phyloP scores from a whole-genome alignment of 257 asterid species.

The Solanum peruvianum region DNA sequence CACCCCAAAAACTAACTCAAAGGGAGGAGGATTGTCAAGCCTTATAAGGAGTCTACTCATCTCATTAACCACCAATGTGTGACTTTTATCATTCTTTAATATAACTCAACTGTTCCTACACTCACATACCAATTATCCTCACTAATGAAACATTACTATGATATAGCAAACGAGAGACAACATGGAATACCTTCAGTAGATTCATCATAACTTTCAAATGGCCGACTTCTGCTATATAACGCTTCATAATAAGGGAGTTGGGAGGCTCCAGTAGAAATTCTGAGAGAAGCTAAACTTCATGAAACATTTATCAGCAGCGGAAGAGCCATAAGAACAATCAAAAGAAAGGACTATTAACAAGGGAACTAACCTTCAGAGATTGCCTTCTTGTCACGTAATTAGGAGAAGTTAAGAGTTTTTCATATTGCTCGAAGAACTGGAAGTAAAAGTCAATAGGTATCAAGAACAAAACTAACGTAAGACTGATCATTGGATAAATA shows the following conservation, averaged over 20 bases:
- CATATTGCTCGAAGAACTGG: conserved; percentile 92
- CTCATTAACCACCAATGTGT: too few species aligned
- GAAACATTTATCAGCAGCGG: conserved; percentile 12
- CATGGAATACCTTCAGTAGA: conserved; percentile 54
- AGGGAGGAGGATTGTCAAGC: too few species aligned
- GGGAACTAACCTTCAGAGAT: conserved; percentile 77
- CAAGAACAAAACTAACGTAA: background rate
- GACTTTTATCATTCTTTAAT: too few species aligned
- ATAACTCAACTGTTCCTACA: background rate
- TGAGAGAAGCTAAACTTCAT: conserved; percentile 72
- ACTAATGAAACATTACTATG: background rate
- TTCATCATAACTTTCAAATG: conserved; percentile 95
- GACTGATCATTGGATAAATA: background rate
- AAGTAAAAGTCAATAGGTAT: background rate
- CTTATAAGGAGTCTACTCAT: too few species aligned
- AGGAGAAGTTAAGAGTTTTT: conserved; percentile 63
- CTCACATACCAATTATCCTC: background rate
- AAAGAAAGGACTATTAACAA: conserved; percentile 8
- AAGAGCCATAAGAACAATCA: conserved; percentile 10
- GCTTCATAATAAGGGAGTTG: conserved; percentile 81
- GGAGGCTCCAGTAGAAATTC: conserved; percentile 92
- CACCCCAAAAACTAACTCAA: too few species aligned
- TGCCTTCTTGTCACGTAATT: conserved; percentile 97
- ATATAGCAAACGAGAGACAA: conserved; percentile 7
- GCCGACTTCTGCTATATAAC: conserved; percentile 72